Conservation (phyloP, 306 rosid genomes). For the Rosa rugosa region DNA sequence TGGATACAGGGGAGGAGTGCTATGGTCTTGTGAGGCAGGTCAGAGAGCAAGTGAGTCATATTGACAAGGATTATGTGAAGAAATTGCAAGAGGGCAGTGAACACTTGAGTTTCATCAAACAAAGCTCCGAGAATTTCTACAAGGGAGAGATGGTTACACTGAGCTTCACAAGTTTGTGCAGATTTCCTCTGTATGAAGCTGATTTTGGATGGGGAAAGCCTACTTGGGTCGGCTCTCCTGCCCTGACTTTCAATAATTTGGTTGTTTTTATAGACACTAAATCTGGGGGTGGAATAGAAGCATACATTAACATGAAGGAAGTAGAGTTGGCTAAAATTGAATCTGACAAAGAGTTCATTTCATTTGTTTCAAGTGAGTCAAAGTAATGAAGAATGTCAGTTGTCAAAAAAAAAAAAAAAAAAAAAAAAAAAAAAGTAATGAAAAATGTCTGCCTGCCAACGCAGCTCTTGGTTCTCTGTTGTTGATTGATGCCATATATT, state of each 20-base stretch:
- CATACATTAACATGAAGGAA: conserved; percentile 23
- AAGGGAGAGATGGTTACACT: conserved; percentile 13
- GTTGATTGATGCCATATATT: not conserved
- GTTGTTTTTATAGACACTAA: conserved; percentile 24
- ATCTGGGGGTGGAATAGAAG: conserved; percentile 32
- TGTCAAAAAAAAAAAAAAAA: not conserved
- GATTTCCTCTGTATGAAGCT: conserved; percentile 35
- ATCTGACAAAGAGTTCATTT: conserved; percentile 25
- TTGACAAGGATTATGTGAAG: conserved; percentile 15
- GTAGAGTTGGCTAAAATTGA: conserved; percentile 25
- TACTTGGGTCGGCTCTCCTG: conserved; percentile 29
- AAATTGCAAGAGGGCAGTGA: conserved; percentile 19
- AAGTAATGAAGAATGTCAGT: not conserved
- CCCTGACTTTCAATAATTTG: conserved; percentile 24
- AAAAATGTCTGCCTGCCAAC: not conserved
- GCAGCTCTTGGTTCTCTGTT: not conserved
- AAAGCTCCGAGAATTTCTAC: not conserved
- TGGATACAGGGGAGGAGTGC: conserved; percentile 12
- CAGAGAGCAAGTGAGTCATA: conserved; percentile 17
- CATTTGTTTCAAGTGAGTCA: not conserved
- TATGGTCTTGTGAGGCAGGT: conserved; percentile 5
- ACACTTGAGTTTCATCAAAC: conserved; percentile 6
- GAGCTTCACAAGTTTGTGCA: conserved; percentile 30
- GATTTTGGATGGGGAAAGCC: conserved; percentile 49
- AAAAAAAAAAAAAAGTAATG: not conserved